Percentiles rank a stretch among this genome's conserved stretches.
phyloP scores from a whole-genome alignment of 768 basidiomycete genomes.

The Tylopilus sp. region DNA sequence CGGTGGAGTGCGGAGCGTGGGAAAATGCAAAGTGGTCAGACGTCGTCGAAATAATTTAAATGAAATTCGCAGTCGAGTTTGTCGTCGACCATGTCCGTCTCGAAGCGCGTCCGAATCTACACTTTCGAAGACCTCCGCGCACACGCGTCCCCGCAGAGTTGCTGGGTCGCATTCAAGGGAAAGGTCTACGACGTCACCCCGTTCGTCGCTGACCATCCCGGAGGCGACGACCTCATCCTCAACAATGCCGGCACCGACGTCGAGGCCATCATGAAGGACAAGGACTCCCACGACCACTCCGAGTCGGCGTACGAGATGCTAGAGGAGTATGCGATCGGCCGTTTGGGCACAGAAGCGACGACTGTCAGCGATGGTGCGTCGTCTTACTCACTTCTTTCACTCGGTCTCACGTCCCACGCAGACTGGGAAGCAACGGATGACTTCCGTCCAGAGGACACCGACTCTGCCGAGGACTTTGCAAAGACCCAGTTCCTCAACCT shows the following conservation, averaged over 20 bases:
- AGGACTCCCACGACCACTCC: conserved; percentile 81
- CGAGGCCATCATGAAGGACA: conserved; percentile 75
- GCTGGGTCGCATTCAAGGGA: conserved; percentile 79
- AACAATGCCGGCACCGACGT: conserved; percentile 84
- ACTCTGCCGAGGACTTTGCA: conserved; percentile 74
- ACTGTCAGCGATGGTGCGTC: conserved; percentile 76
- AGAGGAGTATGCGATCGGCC: conserved; percentile 82
- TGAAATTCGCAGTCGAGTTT: background rate
- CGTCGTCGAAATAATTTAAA: background rate
- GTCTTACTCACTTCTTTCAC: background rate
- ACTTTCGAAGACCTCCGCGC: conserved; percentile 67
- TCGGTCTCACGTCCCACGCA: conserved; percentile 27
- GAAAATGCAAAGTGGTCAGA: conserved; percentile 9
- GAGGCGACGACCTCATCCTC: conserved; percentile 89
- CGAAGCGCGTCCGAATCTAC: conserved; percentile 67
- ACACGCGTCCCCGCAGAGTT: conserved; percentile 59
- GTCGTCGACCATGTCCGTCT: conserved; percentile 46
- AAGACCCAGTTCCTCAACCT: conserved; percentile 93
- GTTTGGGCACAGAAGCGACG: conserved; percentile 69
- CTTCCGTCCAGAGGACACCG: conserved; percentile 89
- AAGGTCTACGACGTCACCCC: conserved; percentile 88
- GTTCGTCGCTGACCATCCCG: conserved; percentile 88
- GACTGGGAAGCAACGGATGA: conserved; percentile 91
- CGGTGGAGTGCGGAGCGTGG: conserved; percentile 49
- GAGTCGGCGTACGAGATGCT: conserved; percentile 90